Percentiles rank a stretch among this genome's conserved stretches.
phyloP scores from a whole-genome alignment of 129 eudicot species.

The Ambrosia artemisiifolia region DNA sequence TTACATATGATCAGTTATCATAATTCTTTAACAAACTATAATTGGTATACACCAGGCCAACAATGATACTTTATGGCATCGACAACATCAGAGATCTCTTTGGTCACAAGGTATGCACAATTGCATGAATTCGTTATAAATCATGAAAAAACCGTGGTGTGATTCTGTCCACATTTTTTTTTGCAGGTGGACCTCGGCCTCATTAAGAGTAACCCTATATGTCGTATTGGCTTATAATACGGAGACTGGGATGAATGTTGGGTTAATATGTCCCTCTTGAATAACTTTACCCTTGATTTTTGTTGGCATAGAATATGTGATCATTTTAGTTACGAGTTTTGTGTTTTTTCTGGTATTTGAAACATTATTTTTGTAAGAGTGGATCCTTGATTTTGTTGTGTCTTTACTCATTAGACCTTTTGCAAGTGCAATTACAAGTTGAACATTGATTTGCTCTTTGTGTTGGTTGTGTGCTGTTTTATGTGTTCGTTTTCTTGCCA shows the following conservation, averaged over 20 bases:
- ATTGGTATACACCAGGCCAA: conserved; percentile 52
- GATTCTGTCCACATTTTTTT: conserved; percentile 1
- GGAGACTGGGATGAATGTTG: not conserved
- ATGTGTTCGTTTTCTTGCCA: not conserved
- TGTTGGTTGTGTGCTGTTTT: not conserved
- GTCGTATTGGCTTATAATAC: conserved; percentile 58
- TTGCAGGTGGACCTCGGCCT: conserved; percentile 87
- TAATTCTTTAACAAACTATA: not conserved
- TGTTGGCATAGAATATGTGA: conserved; percentile 21
- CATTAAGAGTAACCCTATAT: conserved; percentile 75
- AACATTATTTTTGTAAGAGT: conserved; percentile 9
- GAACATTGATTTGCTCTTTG: not conserved
- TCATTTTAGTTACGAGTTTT: conserved; percentile 1
- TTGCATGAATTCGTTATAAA: not conserved
- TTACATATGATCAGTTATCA: not conserved
- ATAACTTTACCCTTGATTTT: not conserved
- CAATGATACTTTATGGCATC: conserved; percentile 90
- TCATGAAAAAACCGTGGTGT: not conserved
- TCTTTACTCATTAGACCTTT: not conserved
- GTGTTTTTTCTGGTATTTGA: not conserved
- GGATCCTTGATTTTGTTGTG: not conserved
- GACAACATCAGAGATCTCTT: conserved; percentile 96
- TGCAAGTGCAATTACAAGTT: not conserved
- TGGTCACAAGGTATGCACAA: conserved; percentile 83
- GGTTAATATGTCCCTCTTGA: not conserved